Conservation (phyloP, 352 stramenopile species). For the Saprolegnia parasitica region DNA sequence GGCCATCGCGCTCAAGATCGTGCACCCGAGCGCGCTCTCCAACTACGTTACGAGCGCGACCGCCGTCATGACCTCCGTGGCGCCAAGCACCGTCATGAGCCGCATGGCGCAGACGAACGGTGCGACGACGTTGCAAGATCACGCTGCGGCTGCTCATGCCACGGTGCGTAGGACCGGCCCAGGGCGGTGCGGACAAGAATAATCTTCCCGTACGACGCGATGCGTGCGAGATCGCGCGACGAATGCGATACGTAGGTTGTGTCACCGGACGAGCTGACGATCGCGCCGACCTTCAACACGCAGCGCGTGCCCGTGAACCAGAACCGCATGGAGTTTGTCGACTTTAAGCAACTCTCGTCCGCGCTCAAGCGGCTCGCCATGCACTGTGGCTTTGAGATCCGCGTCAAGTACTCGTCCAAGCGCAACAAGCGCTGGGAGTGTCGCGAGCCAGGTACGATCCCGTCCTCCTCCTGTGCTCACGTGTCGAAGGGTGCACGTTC, state of each 20-base stretch:
- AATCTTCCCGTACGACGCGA: not conserved
- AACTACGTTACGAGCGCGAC: constrained; percentile 13
- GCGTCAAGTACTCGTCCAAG: constrained; percentile 30
- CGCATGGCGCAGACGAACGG: not conserved
- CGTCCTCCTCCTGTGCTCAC: not conserved
- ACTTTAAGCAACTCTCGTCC: constrained; percentile 27
- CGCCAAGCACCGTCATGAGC: not conserved
- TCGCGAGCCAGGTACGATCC: constrained; percentile 2
- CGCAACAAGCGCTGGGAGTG: constrained; percentile 28
- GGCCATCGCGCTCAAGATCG: constrained; percentile 10
- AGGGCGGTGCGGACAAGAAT: not conserved
- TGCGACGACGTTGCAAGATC: not conserved
- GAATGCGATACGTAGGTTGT: not conserved
- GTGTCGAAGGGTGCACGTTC: constrained; percentile 25
- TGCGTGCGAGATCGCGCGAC: not conserved
- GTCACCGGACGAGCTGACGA: not conserved
- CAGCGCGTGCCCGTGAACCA: constrained; percentile 26
- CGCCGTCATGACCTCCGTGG: not conserved
- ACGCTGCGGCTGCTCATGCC: too few relatives aligned
- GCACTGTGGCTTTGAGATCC: constrained; percentile 27
- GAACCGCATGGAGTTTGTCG: constrained; percentile 23
- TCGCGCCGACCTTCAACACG: constrained; percentile 9
- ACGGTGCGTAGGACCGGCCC: not conserved
- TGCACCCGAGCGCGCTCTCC: constrained; percentile 12
- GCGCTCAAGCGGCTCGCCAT: constrained; percentile 28